phyloP scores from a whole-genome alignment of 106 monocot genomes.

The Phalaenopsis equestris region DNA sequence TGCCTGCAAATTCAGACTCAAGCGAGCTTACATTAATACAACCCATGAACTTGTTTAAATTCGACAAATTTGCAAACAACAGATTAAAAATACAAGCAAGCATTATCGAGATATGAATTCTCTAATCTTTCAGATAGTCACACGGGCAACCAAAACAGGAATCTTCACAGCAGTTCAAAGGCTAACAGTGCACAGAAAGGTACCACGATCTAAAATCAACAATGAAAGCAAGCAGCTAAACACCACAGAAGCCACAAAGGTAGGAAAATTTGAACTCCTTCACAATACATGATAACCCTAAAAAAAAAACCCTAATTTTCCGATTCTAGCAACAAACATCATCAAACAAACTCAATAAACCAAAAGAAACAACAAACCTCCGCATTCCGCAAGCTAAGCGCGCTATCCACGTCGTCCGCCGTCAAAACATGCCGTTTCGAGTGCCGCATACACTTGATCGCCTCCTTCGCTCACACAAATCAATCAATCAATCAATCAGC shows the following conservation, averaged over 20 bases:
- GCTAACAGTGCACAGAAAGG: background rate
- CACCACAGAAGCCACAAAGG: background rate
- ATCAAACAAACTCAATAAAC: background rate
- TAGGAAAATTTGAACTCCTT: background rate
- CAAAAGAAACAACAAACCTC: conserved; percentile 39
- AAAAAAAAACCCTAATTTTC: background rate
- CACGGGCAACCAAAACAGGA: too few relatives aligned
- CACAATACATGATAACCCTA: background rate
- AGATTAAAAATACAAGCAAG: background rate
- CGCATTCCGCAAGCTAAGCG: conserved; percentile 73
- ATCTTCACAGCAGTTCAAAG: too few relatives aligned
- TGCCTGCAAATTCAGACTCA: background rate
- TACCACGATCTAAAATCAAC: background rate
- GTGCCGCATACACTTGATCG: conserved; percentile 97
- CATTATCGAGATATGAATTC: background rate
- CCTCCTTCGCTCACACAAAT: conserved; percentile 47
- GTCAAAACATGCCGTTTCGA: conserved; percentile 78
- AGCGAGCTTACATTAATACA: background rate
- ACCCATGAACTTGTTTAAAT: background rate
- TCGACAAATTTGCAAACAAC: background rate
- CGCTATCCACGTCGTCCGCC: conserved; percentile 89
- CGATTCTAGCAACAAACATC: background rate
- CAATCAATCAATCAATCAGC: background rate
- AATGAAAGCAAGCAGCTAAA: background rate
- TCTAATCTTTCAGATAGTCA: too few relatives aligned